Evolutionary conservation across 257 asterid genomes (phyloP).

Genomic region (Cruciata laevipes): DNA sequence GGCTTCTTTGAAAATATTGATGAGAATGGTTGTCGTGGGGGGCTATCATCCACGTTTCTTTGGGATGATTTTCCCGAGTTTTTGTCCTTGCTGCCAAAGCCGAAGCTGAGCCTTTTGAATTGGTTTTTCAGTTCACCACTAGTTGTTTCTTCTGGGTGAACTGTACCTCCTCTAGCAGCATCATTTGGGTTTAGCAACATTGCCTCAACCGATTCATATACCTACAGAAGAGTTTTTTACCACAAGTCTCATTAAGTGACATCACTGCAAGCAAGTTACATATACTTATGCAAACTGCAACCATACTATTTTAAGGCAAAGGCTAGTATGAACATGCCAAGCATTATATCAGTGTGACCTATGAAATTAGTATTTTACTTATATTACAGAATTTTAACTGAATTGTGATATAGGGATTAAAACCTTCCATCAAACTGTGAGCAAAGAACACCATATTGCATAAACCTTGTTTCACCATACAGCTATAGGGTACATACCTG

Average conservation of each 20-base stretch:
- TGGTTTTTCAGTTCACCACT: constrained; percentile 58
- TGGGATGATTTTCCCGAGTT: constrained; percentile 34
- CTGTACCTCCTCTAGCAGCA: constrained; percentile 32
- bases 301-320: neutral
- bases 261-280: neutral
- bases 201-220: constrained; percentile 80
- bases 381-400: neutral
- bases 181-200: constrained; percentile 73
- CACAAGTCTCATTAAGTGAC: neutral
- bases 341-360: neutral
- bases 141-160: constrained; percentile 57
- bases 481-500: constrained; percentile 50
- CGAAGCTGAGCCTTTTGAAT: constrained; percentile 61
- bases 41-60: constrained; percentile 42
- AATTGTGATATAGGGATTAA: neutral
- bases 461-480: neutral
- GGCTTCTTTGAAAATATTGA: constrained; percentile 80
- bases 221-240: constrained; percentile 34
- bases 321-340: neutral
- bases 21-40: constrained; percentile 50
- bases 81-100: constrained; percentile 62
- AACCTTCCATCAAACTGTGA: neutral
- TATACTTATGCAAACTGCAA: neutral
- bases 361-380: neutral
- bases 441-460: neutral